Conservation (phyloP, 2,329 filamentous ascomycete genomes). For the Blastomyces percursus region DNA sequence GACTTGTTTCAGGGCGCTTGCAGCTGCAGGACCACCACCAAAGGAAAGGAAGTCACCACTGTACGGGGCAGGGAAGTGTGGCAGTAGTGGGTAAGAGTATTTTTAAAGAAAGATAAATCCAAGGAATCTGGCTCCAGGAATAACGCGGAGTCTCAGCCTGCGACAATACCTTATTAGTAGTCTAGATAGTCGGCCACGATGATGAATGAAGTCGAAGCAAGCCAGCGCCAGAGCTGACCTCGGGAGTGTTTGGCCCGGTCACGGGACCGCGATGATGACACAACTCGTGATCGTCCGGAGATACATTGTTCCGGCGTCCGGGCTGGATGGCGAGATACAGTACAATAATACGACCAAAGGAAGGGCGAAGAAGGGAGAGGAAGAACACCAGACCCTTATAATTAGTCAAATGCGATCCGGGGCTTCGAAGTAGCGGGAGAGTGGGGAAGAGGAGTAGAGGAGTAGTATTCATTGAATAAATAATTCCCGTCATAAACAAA, state of each 20-base stretch:
- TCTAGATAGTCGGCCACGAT: not conserved
- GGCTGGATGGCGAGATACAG: not conserved
- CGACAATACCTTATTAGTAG: not conserved
- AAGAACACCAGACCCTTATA: not conserved
- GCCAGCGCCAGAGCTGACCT: not conserved
- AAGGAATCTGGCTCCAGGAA: not conserved
- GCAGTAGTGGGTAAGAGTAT: not conserved
- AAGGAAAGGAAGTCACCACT: not conserved
- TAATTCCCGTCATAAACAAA: not conserved
- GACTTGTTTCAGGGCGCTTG: conserved; percentile 3
- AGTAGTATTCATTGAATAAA: not conserved
- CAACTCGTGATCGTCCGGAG: not conserved
- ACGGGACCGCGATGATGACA: not conserved
- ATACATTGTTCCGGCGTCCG: not conserved
- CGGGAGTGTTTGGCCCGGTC: not conserved
- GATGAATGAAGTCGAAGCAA: not conserved
- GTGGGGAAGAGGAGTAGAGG: no score
- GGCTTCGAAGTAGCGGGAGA: no score
- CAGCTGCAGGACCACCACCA: not conserved
- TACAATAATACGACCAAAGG: no score
- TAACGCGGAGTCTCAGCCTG: not conserved
- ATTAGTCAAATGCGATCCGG: no score
- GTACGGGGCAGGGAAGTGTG: not conserved
- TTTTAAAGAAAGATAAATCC: not conserved
- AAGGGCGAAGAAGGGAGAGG: not conserved